Percentiles rank a stretch among this genome's conserved stretches.
phyloP scores from a whole-genome alignment of 345 rosid species.

The Euclidium syriacum region DNA sequence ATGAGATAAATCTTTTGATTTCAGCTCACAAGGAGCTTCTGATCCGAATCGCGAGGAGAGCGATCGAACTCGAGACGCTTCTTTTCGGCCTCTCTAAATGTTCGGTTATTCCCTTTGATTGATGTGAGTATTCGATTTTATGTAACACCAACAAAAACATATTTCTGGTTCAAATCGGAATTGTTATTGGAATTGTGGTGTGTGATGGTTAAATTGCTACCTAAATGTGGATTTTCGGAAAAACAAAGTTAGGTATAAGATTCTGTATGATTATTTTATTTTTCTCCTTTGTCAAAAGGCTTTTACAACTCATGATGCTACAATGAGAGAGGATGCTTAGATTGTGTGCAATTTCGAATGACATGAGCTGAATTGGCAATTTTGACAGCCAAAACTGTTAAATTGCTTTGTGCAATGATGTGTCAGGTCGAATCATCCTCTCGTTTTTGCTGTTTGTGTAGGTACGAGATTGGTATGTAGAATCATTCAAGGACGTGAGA shows the following conservation, averaged over 20 bases:
- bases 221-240: background rate
- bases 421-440: too few relatives aligned
- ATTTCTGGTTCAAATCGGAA: background rate
- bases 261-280: background rate
- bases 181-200: background rate
- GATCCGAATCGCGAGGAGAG: conserved; percentile 76
- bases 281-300: background rate
- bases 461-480: conserved; percentile 99
- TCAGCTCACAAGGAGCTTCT: conserved; percentile 90
- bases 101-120: background rate
- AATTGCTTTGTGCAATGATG: background rate
- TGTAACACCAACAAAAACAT: too few relatives aligned
- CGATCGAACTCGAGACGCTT: conserved; percentile 70
- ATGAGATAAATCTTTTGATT: conserved; percentile 54
- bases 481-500: conserved; percentile 88
- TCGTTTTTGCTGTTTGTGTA: conserved; percentile 20
- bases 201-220: background rate
- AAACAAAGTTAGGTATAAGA: background rate
- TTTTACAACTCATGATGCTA: conserved; percentile 4
- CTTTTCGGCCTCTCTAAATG: conserved; percentile 65
- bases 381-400: background rate
- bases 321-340: background rate
- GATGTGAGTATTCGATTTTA: background rate
- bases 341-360: background rate
- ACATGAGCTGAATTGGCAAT: conserved; percentile 3